Evolutionary conservation across 1,284 basidiomycete species (phyloP).

Genomic region (Stygiomarasmius scandens): DNA sequence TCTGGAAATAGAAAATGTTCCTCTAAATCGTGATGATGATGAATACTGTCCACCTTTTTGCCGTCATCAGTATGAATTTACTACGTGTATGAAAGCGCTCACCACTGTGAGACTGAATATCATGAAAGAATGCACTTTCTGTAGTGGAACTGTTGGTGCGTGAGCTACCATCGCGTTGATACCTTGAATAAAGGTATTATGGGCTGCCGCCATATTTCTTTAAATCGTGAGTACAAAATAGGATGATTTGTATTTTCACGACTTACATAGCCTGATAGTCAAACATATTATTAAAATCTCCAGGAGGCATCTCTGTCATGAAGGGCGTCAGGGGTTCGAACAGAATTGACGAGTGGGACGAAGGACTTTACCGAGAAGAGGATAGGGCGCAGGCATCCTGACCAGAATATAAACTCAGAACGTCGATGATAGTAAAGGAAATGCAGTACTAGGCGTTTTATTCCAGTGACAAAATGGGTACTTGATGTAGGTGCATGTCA

Average conservation of each 20-base stretch:
- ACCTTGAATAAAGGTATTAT: constrained; percentile 25
- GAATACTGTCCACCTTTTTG: constrained; percentile 19
- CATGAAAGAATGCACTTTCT: constrained; percentile 25
- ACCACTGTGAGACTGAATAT: constrained; percentile 20
- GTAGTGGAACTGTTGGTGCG: constrained; percentile 17
- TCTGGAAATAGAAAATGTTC: constrained; percentile 24
- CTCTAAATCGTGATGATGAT: constrained; percentile 27
- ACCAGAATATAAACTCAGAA: no score
- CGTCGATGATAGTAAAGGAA: no score
- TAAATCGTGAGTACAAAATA: no score
- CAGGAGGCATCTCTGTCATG: constrained; percentile 14
- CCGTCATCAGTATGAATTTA: background rate
- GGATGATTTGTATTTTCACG: no score
- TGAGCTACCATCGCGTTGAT: constrained; percentile 25
- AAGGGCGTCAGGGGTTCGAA: no score
- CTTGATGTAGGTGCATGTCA: no score
- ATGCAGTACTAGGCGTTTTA: no score
- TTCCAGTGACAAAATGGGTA: no score
- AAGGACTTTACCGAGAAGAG: no score
- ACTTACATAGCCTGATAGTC: constrained; percentile 17
- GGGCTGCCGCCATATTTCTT: background rate
- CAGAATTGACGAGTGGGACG: no score
- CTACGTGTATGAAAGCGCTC: constrained; percentile 9
- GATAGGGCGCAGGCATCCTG: no score
- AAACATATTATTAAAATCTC: constrained; percentile 15